Evolutionary conservation across 2,329 filamentous ascomycete genomes (phyloP).

Genomic region (Colletotrichum lindemuthianum): DNA sequence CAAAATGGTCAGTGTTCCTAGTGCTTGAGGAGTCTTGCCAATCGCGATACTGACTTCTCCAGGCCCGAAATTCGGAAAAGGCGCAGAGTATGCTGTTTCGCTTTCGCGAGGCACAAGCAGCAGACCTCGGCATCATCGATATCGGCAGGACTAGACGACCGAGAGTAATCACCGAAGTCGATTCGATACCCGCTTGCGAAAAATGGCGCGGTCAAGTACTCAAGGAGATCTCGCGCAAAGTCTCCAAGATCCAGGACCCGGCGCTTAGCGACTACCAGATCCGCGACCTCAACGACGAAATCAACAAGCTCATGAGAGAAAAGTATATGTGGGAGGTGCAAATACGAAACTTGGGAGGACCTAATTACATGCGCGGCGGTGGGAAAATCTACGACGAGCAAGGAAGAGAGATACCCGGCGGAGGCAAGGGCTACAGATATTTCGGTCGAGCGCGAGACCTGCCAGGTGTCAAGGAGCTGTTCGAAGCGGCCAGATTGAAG

Average conservation of each 20-base stretch:
- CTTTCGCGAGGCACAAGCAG: slow-evolving; percentile 97
- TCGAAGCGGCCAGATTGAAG: slow-evolving; percentile 75
- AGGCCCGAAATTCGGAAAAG: slow-evolving; percentile 98
- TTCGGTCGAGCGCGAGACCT: slow-evolving; percentile 91
- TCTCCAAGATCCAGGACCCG: slow-evolving; percentile 92
- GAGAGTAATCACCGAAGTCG: slow-evolving; percentile 88
- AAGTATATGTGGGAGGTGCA: slow-evolving; percentile 99
- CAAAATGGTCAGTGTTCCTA: slow-evolving; percentile 13
- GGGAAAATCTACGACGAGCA: slow-evolving; percentile 78
- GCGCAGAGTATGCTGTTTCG: slow-evolving; percentile 99
- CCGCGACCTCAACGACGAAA: slow-evolving; percentile 97
- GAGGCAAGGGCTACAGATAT: slow-evolving; percentile 92
- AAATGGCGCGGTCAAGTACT: slow-evolving; percentile 98
- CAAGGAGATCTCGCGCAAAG: slow-evolving; percentile 96
- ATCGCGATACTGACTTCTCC: slow-evolving; percentile 14
- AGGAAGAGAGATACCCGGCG: slow-evolving; percentile 75
- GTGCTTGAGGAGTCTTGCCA: too few species aligned
- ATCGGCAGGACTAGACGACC: slow-evolving; percentile 88
- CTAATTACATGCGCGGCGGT: slow-evolving; percentile 89
- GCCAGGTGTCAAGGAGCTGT: slow-evolving; percentile 95
- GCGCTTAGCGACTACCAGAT: slow-evolving; percentile 97
- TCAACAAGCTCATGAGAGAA: slow-evolving; percentile 98
- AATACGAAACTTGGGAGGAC: slow-evolving; percentile 93
- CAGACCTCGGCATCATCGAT: slow-evolving; percentile 95
- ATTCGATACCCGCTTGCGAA: slow-evolving; percentile 86